These are phyloP conservation scores for Alternaria gaisen DNA, from an alignment of 2,329 filamentous ascomycete genomes.

Conservation along the genomic window DNA sequence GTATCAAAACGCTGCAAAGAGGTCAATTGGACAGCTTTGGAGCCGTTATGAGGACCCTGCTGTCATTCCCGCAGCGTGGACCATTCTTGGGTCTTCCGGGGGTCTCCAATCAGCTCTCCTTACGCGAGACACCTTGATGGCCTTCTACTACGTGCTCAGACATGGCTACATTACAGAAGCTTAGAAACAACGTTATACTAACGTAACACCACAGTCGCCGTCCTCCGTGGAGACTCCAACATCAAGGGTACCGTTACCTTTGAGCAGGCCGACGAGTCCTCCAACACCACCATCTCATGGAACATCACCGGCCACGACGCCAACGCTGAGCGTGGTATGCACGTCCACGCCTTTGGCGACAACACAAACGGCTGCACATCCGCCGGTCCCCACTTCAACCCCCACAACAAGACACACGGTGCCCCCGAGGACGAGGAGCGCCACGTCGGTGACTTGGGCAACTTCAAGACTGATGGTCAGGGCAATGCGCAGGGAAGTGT, in stretches of 20 bases:
- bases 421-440: constrained; percentile 82
- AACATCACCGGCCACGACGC: constrained; percentile 91
- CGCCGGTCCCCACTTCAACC: constrained; percentile 99
- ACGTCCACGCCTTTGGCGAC: constrained; percentile 98
- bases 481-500: constrained; percentile 86
- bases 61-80: constrained; percentile 23
- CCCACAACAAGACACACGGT: constrained; percentile 89
- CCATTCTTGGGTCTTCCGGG: constrained; percentile 7
- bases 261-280: constrained; percentile 85
- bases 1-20: constrained; percentile 17
- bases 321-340: constrained; percentile 97
- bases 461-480: constrained; percentile 93
- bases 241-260: constrained; percentile 93
- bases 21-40: constrained; percentile 31
- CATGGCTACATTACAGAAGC: neutral
- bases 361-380: constrained; percentile 99
- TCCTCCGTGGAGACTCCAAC: constrained; percentile 97
- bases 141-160: constrained; percentile 1
- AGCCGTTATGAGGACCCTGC: constrained; percentile 35
- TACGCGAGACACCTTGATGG: constrained; percentile 43
- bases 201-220: constrained; percentile 72
- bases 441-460: constrained; percentile 97
- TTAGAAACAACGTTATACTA: constrained; percentile 10
- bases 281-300: constrained; percentile 87
- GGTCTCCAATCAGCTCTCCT: constrained; percentile 36